Base-by-base conservation (phyloP, 495 filamentous ascomycete species). In the Acidiella bohemica region DNA sequence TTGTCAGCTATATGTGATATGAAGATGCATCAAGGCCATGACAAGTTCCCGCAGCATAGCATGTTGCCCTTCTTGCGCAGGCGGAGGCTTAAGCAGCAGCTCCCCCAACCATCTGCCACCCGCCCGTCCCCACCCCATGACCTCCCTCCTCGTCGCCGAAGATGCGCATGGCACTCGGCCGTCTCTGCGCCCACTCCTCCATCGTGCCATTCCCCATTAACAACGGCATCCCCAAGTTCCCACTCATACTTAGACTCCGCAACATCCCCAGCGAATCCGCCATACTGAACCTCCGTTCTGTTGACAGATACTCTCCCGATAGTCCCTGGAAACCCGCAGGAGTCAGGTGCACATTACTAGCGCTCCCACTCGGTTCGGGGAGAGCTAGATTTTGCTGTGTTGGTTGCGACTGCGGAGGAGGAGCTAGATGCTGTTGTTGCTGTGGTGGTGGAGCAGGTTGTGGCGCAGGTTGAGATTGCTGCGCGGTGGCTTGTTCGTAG, bases 211-310 rank as follows among this genome's bases (percentile, higher is more conserved):
- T n/a, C 23, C 32, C 13, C 19, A n/a, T 22, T 10, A 47, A 17
- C 6, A n/a, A 11, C 19, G 48, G 44, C 48, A 51, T 46, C 6
- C 48, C 44, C 17, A 51, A 25, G 17, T 39, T 47, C n/a, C 48
- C 48, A 7, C 26, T 39, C 48, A 47, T 46, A 11, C 38, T 42
- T 5, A 51, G 26, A 14, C 32, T 38, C 27, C 48, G 16, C 21
- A 51, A 21, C 48, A 51, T 51, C 5, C 39, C 44, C 3, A 51
- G 17, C 3, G 23, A 32, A 17, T 51, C 48, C 17, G 33, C 33
- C 4, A 51, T 22, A 20, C 35, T 40, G 13, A 34, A 32, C 18
- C 32, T 14, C n/a, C 18, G 35, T 3, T 9, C 24, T 10, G 39
- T 6, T 4, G 27, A 11, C 12, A 41, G 28, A 11, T 23, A 29